phyloP scores from a whole-genome alignment of 2,329 filamentous ascomycete species.

The Xylaria hypoxylon region DNA sequence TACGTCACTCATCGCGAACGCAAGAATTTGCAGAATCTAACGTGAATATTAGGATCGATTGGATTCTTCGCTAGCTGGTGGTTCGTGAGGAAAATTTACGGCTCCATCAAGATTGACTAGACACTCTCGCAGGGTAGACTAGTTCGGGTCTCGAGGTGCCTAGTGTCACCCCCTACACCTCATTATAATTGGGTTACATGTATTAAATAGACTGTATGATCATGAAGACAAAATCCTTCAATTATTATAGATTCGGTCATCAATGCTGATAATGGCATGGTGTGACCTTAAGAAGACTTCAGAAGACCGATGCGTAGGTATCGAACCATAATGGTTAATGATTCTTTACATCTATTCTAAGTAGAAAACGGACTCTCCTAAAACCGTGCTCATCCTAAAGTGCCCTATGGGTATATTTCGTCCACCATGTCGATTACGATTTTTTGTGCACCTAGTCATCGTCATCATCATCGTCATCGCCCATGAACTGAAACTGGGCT shows the following conservation, averaged over 20 bases:
- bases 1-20: conserved; percentile 59
- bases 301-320: neutral
- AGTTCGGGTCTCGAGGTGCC: neutral
- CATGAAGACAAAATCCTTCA: conserved; percentile 23
- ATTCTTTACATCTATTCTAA: too few species aligned
- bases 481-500: conserved; percentile 69
- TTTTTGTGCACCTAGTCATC: conserved; percentile 32
- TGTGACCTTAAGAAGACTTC: neutral
- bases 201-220: conserved; percentile 42
- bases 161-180: conserved; percentile 8
- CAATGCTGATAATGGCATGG: neutral
- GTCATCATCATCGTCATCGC: conserved; percentile 64
- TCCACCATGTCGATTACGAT: neutral
- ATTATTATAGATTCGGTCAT: conserved; percentile 19
- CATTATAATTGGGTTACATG: conserved; percentile 34
- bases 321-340: neutral
- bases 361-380: neutral
- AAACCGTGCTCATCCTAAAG: too few species aligned
- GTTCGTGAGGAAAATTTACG: conserved; percentile 93
- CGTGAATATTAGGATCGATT: conserved; percentile 77
- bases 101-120: conserved; percentile 97
- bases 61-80: conserved; percentile 95
- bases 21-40: conserved; percentile 24
- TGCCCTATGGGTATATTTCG: neutral
- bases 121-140: neutral